Conservation (phyloP, 108 stramenopile species). For the Cyclotella baltica region DNA sequence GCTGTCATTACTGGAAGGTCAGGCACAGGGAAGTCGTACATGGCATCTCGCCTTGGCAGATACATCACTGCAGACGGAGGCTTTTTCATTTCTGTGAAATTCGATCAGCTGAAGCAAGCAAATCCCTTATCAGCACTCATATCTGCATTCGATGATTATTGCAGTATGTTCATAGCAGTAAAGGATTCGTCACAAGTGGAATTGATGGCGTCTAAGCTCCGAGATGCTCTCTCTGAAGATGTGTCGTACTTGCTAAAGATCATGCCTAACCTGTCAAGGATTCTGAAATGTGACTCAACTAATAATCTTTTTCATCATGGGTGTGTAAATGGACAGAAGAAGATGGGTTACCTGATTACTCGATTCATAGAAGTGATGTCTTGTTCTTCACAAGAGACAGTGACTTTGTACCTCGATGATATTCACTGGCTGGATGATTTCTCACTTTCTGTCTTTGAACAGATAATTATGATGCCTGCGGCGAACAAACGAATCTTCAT, state of each 20-base stretch:
- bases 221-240: constrained; percentile 1
- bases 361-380: constrained; percentile 14
- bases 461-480: constrained; percentile 14
- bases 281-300: neutral
- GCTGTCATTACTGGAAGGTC: constrained; percentile 30
- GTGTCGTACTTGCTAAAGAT: constrained; percentile 12
- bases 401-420: constrained; percentile 32
- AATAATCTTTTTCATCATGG: neutral
- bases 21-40: constrained; percentile 33
- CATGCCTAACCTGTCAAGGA: neutral
- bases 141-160: constrained; percentile 41
- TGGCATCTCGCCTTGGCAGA: constrained; percentile 22
- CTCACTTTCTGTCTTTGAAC: constrained; percentile 9
- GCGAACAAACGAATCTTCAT: neutral
- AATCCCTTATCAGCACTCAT: constrained; percentile 41
- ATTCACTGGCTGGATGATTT: constrained; percentile 27
- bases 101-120: constrained; percentile 34
- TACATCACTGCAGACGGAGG: constrained; percentile 14
- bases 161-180: neutral
- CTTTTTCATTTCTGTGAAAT: constrained; percentile 31
- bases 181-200: neutral
- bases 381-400: neutral
- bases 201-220: constrained; percentile 13
- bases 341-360: constrained; percentile 16
- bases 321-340: constrained; percentile 20